phyloP scores from a whole-genome alignment of 1,139 yeast species.

The Suhomyces bribrorum region DNA sequence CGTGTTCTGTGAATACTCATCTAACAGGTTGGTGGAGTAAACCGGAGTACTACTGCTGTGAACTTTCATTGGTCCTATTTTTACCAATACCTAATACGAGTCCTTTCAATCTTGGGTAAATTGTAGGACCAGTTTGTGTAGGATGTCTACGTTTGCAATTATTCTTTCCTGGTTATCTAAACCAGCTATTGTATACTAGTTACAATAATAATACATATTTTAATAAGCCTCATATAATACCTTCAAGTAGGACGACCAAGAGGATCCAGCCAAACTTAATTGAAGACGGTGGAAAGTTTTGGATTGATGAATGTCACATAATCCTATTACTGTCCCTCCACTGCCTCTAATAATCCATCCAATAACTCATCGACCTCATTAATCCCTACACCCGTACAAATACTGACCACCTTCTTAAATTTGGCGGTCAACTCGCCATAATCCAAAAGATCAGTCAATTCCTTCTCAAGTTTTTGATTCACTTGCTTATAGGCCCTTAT shows the following conservation, averaged over 20 bases:
- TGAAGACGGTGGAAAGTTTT: background rate
- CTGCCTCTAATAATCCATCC: slow-evolving; percentile 86
- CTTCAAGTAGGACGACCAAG: no score
- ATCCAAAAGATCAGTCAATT: slow-evolving; percentile 47
- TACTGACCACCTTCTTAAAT: slow-evolving; percentile 84
- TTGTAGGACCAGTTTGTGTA: no score
- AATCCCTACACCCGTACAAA: slow-evolving; percentile 82
- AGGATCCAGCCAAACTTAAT: background rate
- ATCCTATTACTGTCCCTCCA: slow-evolving; percentile 56
- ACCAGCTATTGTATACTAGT: slow-evolving; percentile 3
- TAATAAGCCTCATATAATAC: no score
- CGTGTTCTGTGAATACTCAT: no score
- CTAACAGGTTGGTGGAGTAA: no score
- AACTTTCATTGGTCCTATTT: no score
- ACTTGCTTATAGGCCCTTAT: slow-evolving; percentile 66
- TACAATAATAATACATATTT: slow-evolving; percentile 4
- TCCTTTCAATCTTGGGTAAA: no score
- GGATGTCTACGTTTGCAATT: no score
- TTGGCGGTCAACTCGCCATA: slow-evolving; percentile 73
- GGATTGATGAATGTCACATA: background rate
- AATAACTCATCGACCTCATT: slow-evolving; percentile 78
- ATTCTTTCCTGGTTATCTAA: slow-evolving; percentile 1
- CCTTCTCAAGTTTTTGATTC: slow-evolving; percentile 44
- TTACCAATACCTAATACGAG: no score
- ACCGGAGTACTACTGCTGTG: no score